Conservation (phyloP, 768 basidiomycete species). For the Lyophyllum atratum region DNA sequence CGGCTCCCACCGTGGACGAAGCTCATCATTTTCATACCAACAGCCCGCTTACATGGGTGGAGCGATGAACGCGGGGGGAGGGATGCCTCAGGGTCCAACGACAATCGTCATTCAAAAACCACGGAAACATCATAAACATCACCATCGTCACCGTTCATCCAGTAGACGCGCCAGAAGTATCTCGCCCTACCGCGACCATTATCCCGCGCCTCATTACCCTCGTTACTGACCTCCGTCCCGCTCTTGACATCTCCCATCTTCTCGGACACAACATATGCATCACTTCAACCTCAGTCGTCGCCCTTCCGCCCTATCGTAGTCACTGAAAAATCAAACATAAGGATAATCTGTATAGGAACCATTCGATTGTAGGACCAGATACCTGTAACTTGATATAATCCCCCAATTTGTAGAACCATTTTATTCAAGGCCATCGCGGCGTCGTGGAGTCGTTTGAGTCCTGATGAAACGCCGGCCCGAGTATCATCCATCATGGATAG, state of each 20-base stretch:
- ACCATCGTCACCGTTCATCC: slow-evolving; percentile 16
- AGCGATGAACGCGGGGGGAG: slow-evolving; percentile 17
- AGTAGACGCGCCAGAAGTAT: slow-evolving; percentile 29
- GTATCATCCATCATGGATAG: background rate
- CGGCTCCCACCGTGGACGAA: slow-evolving; percentile 26
- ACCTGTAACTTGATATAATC: background rate
- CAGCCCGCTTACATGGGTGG: slow-evolving; percentile 25
- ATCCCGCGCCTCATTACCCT: slow-evolving; percentile 12
- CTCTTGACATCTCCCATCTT: background rate
- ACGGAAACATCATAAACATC: slow-evolving; percentile 28
- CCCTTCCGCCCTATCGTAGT: background rate
- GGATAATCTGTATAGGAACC: slow-evolving; percentile 7
- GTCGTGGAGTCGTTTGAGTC: background rate
- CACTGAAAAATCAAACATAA: background rate
- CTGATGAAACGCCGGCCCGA: slow-evolving; percentile 1
- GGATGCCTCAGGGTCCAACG: slow-evolving; percentile 20
- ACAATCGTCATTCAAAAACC: slow-evolving; percentile 32
- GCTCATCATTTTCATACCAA: slow-evolving; percentile 37
- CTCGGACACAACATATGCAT: background rate
- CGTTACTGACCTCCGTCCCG: background rate
- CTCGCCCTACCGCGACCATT: slow-evolving; percentile 21
- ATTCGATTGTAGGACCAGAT: background rate
- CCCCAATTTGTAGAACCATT: no score
- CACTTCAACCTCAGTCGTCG: background rate
- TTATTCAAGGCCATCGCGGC: no score